Evolutionary conservation across 371 early-diverging fungal genomes (phyloP), one percentile per base, ranked within the genome.

Genomic region (Dinochytrium kinnereticum): DNA sequence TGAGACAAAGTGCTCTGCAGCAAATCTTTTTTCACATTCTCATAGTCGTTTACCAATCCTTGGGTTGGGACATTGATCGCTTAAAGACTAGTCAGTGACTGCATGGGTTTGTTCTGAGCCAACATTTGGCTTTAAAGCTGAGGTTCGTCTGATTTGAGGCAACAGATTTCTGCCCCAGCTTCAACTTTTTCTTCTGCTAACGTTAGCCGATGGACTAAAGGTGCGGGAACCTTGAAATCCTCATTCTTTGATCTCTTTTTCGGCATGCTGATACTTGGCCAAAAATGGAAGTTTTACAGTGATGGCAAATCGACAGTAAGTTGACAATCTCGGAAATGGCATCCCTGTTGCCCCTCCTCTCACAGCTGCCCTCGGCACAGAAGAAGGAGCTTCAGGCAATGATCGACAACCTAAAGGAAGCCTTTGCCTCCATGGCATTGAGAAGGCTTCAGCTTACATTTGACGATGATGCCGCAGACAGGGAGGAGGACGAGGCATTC

Each of bases 151-250:
- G 88, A 79, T 89, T 96, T 55, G 86, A 86, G 10, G 95, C 85
- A n/a, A 88, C 81, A 84, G 93, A 91, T 80, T 91, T 91, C 81
- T 95, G 92, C 59, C 97, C 97, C 50, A 96, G 91, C 80, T 96
- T 96, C 44, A 96, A 88, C 82, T 92, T 94, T 74, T 91, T 90
- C 92, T 96, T 96, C 91, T 92, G 82, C 19, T 26, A 19, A 2
- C 31, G 1, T 33, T 24, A 49, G 53, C 21, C 24, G 26, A 50
- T 21, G 26, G 0, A 1, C 15, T 34, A 44, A 24, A 26, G 24
- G n/a, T 31, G 37, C 21, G 17, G 21, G 17, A 19, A 87, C 91
- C 84, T 93, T 87, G 76, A 94, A 94, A 82, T 95, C 95, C 70
- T 91, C 91, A 68, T 88, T 88, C 82, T 95, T 94, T 33, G 86